Evolutionary conservation across 2,329 filamentous ascomycete species (phyloP).

Genomic region (Fusarium pseudonygamai): DNA sequence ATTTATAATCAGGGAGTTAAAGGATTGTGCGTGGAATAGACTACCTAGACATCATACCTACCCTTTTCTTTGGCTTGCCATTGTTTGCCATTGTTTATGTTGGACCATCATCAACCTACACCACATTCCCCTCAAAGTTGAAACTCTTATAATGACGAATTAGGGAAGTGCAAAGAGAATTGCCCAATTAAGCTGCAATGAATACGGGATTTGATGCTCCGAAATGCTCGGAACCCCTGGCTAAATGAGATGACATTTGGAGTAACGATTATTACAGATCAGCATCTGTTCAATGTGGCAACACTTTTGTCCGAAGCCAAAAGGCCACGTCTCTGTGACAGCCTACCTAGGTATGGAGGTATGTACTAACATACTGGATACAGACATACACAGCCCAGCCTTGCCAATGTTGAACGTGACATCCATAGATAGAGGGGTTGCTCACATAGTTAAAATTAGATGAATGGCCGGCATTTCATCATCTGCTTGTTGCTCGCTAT

Average conservation of each 20-base stretch:
- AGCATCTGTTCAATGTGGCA: constrained; percentile 20
- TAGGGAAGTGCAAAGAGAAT: constrained; percentile 20
- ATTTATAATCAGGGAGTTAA: background rate
- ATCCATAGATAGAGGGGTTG: background rate
- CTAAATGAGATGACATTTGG: background rate
- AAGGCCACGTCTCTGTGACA: constrained; percentile 20
- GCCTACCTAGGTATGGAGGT: background rate
- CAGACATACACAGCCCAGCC: constrained; percentile 9
- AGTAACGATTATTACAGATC: background rate
- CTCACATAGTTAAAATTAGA: background rate
- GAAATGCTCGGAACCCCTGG: constrained; percentile 12
- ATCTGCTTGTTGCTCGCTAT: constrained; percentile 8
- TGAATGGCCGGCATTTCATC: background rate
- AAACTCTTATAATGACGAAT: constrained; percentile 1
- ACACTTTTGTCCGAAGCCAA: constrained; percentile 21
- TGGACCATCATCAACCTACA: background rate
- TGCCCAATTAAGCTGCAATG: constrained; percentile 29
- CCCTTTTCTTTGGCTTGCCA: background rate
- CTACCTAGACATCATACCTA: background rate
- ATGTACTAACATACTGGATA: background rate
- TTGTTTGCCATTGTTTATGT: background rate
- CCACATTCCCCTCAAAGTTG: background rate
- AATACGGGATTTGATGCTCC: constrained; percentile 30
- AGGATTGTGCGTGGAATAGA: background rate
- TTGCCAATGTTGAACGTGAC: background rate